Percentiles rank a stretch among this genome's conserved stretches.
Conservation (phyloP, 2,329 filamentous ascomycete genomes). For the Aspergillus udagawae region DNA sequence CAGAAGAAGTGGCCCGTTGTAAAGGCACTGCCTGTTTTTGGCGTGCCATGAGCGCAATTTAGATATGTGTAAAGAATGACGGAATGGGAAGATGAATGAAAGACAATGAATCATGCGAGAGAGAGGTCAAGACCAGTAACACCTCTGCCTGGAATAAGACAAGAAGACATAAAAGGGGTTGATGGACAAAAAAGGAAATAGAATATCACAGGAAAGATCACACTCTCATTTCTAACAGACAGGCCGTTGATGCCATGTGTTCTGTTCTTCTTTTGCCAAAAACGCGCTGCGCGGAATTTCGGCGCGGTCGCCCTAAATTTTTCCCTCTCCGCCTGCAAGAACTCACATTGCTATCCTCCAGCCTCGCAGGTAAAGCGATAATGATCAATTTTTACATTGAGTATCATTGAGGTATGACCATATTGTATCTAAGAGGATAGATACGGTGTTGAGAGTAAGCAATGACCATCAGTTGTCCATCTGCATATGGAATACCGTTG, state of each 20-base stretch:
- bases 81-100: neutral
- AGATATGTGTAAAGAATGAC: neutral
- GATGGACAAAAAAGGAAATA: slow-evolving; percentile 7
- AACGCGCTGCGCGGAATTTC: slow-evolving; percentile 6
- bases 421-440: neutral
- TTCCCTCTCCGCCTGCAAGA: neutral
- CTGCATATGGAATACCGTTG: too few species aligned
- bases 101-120: neutral
- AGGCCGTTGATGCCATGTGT: slow-evolving; percentile 34
- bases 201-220: neutral
- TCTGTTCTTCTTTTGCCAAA: slow-evolving; percentile 13
- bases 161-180: slow-evolving; percentile 1
- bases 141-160: neutral
- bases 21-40: slow-evolving; percentile 64
- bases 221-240: neutral
- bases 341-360: neutral
- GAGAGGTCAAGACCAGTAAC: neutral
- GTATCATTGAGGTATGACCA: neutral
- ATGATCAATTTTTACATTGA: neutral
- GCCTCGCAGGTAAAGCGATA: neutral
- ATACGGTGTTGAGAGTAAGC: neutral
- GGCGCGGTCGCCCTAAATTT: slow-evolving; percentile 9
- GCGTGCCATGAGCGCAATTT: slow-evolving; percentile 57
- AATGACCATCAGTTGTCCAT: neutral
- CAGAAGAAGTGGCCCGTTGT: slow-evolving; percentile 63